Conservation (phyloP, 768 basidiomycete species). For the Panaeolus papilionaceus region DNA sequence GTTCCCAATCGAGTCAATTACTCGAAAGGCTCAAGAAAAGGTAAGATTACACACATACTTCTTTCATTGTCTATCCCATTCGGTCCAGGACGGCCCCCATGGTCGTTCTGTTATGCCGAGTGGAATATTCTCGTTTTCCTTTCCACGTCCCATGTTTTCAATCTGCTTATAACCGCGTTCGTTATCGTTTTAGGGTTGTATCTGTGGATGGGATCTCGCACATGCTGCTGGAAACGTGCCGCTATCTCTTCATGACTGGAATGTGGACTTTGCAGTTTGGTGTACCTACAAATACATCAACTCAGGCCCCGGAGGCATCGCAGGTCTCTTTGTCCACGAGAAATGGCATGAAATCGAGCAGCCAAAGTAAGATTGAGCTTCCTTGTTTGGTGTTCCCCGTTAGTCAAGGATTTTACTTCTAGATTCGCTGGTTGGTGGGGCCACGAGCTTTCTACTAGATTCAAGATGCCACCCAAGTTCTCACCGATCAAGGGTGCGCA, state of each 20-base stretch:
- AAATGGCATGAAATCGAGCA: slow-evolving; percentile 70
- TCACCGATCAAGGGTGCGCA: slow-evolving; percentile 88
- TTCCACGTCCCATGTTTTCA: slow-evolving; percentile 8
- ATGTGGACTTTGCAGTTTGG: slow-evolving; percentile 97
- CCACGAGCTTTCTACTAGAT: slow-evolving; percentile 85
- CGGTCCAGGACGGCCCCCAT: not conserved
- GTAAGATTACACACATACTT: slow-evolving; percentile 42
- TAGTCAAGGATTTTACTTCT: slow-evolving; percentile 18
- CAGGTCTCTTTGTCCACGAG: slow-evolving; percentile 89
- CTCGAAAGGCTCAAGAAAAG: slow-evolving; percentile 83
- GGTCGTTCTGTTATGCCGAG: not conserved
- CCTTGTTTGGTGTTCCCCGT: slow-evolving; percentile 12
- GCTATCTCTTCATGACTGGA: slow-evolving; percentile 88
- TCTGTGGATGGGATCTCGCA: slow-evolving; percentile 96
- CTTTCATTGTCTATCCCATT: slow-evolving; percentile 12
- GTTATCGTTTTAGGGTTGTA: slow-evolving; percentile 70
- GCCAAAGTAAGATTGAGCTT: slow-evolving; percentile 60
- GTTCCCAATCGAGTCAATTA: slow-evolving; percentile 89
- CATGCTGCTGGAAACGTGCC: slow-evolving; percentile 96
- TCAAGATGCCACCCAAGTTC: slow-evolving; percentile 88
- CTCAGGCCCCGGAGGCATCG: slow-evolving; percentile 96
- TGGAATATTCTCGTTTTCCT: slow-evolving; percentile 7
- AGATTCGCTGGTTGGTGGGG: slow-evolving; percentile 99
- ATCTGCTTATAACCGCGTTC: slow-evolving; percentile 19
- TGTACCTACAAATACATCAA: slow-evolving; percentile 99